phyloP scores from a whole-genome alignment of 2,329 filamentous ascomycete genomes.

The Nakataea oryzae region DNA sequence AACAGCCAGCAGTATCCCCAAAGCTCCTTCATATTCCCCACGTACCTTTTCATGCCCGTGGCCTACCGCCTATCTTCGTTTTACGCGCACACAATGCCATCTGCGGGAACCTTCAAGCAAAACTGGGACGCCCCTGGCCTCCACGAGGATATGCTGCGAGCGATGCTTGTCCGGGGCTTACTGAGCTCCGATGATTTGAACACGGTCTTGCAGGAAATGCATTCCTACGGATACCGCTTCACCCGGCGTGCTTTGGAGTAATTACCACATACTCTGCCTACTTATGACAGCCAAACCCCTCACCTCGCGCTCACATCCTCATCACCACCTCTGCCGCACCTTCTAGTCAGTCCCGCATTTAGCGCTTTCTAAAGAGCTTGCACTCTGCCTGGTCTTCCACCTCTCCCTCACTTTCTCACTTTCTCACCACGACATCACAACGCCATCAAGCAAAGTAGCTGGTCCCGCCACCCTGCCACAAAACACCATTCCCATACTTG shows the following conservation, averaged over 20 bases:
- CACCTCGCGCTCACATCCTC: not conserved
- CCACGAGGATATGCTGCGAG: slow-evolving; percentile 32
- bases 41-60: not conserved
- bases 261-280: not conserved
- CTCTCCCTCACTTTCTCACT: not conserved
- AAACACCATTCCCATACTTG: not conserved
- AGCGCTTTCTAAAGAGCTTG: no score
- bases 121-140: slow-evolving; percentile 27
- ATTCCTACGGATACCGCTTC: slow-evolving; percentile 16
- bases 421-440: not conserved
- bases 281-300: not conserved
- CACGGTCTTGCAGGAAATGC: slow-evolving; percentile 13
- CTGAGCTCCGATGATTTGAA: slow-evolving; percentile 19
- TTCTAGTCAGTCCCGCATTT: no score
- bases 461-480: not conserved
- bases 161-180: slow-evolving; percentile 25
- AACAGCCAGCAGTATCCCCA: not conserved
- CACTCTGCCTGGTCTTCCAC: not conserved
- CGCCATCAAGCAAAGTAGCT: not conserved
- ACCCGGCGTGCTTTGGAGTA: slow-evolving; percentile 15
- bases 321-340: not conserved
- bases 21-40: not conserved
- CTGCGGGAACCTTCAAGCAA: slow-evolving; percentile 8
- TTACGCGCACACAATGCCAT: slow-evolving; percentile 5
- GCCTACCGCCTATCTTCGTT: no score